Evolutionary conservation across 1,284 basidiomycete genomes (phyloP), one percentile per base, ranked within the genome.

Genomic region (Puccinia novopanici): DNA sequence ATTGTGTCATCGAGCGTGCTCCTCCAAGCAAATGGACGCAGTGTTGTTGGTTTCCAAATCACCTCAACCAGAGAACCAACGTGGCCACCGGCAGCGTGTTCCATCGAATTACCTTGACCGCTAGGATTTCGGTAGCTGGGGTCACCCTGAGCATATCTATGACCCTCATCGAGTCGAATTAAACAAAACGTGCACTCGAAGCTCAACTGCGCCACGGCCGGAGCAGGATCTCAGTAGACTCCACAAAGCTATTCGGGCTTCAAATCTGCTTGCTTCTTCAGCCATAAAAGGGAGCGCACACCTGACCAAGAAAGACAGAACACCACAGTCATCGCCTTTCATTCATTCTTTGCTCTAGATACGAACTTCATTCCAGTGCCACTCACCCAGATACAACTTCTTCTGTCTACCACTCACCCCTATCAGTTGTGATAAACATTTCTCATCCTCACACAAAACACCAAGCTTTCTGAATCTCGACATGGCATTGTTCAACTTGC

Each of bases 401-500:
- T 40, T 40, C 34, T 30, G 19, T 24, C 59, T 22, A 8, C 15
- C 59, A 34, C 22, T 22, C 59, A 22, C 34, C n/a, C 5, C 2
- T 10, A 30, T 59, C 57, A 34, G 27, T 34, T 27, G 57, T 30
- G 17, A 40, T 40, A 40, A 22, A 63, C 22, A 40, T 63, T 63
- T 63, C 59, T 40, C 59, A 63, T 40, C 34, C 3, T n/a, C 59
- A n/a, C 9, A 63, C 19, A 30, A 63, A 34, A n/a, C n/a, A n/a
- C 22, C 59, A 40, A 63, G 59, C 22, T 63, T 1, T 63, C 40
- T 22, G 30, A 37, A 40, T 15, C 59, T 63, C 59, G 27, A 63
- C 17, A 63, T 63, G 59, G 12, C 59, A 63, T 63, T 63, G 12
- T 40, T 63, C 34, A 63, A 40, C 34, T 30, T 63, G 34, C 30